Base-by-base conservation (phyloP, 768 basidiomycete species). In the Boletus barrowsii region DNA sequence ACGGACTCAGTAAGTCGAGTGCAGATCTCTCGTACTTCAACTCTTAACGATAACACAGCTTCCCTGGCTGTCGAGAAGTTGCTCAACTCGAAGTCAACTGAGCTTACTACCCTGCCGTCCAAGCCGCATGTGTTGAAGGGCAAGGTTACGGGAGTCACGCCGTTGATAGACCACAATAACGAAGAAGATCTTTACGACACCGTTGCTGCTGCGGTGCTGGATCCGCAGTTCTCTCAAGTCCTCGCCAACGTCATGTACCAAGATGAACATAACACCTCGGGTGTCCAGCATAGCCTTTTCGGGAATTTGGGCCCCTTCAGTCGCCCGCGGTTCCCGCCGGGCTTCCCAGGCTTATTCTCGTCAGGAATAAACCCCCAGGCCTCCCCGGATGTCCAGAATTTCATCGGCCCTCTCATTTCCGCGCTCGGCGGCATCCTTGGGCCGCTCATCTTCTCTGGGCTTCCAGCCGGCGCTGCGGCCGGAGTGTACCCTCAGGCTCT, bases 151-250 rank as follows among this genome's bases (percentile, higher is more conserved):
- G 43, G 43, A 44, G 30, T 7, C 10, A n/a, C 43, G 10, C 43
- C 43, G 7, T 30, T 30, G 26, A 11, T 44, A 30, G 43, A 44
- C 43, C 43, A 30, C 17, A 44, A 44, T 7, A 44, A 4, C 8
- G 43, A 44, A 18, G 43, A 44, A 17, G 43, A 44, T 30, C 43
- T 44, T 10, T 44, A 44, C 11, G 43, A 44, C 14, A n/a, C 43
- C 2, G 43, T 30, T 18, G 29, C 43, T 10, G 43, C 29, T 1
- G 43, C 43, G 17, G 3, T 44, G n/a, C 15, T 44, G 13, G 13
- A 18, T 10, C 29, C 43, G 5, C 43, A 44, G 26, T 44, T 44
- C 43, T 17, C 17, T 18, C 24, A 11, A 10, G 43, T 30, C 26
- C 43, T 44, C 29, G 29, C 24, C 11, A 44, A 44, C 26, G 10